Evolutionary conservation across 306 rosid genomes (phyloP), one percentile per base, ranked within the genome.

Genomic region (Trifolium pratense): DNA sequence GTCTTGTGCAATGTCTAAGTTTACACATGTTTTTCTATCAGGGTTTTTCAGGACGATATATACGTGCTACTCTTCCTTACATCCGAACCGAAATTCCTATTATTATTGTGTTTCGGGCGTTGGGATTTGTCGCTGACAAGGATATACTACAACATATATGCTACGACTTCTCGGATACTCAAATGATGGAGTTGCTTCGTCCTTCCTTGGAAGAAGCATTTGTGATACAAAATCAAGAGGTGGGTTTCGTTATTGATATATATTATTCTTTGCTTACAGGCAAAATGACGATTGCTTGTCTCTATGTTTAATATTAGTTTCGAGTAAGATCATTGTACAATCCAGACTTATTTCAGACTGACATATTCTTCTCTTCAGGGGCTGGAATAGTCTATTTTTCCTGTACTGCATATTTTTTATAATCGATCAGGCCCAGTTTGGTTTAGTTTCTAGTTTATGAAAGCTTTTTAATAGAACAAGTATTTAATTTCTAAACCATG

Each of bases 141-240:
- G 97, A 94, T 26, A 91, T 94, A 62, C 82, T 94, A 37, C 96
- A 94, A 79, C 99, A 91, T 77, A 91, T 94, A 75, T 91, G 99
- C 70, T 91, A 94, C 59, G 99, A 91, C 74, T 91, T 94, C 73
- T 73, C 95, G 1, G 99, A 94, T 85, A 88, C 95, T 62, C 86
- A 84, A 78, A 94, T 94, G 99, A 91, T 94, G 99, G 97, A 91
- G 82, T 75, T 94, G 86, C 93, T 94, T 68, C 92, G 97, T 25
- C 97, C 97, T 48, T 94, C 99, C 12, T 72, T 94, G 72, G 99
- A 94, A 87, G 99, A 94, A 86, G 99, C 99, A 36, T 94, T 94
- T 87, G 99, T 89, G 20, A 94, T 94, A 84, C 99, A 91, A 77
- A 94, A 94, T 79, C 99, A 94, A 65, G 97, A 89, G 95, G 98